Evolutionary conservation across 2,329 filamentous ascomycete species (phyloP).

Genomic region (Botrytis fragariae): DNA sequence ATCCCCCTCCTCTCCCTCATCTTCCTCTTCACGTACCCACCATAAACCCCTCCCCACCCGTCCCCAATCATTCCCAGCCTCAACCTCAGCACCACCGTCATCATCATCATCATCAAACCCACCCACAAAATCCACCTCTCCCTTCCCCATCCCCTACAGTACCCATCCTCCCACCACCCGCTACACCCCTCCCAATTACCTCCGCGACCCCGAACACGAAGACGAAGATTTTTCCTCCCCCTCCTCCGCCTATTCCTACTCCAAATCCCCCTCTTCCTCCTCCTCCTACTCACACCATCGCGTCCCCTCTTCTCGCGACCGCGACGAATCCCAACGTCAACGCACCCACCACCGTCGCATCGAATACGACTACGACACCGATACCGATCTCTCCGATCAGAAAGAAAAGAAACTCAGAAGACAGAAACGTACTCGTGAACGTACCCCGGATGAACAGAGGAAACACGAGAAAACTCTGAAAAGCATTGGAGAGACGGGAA

Average conservation of each 20-base stretch:
- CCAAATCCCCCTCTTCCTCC: neutral
- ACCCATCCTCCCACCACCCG: neutral
- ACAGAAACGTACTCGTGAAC: neutral
- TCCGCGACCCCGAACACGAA: conserved; percentile 17
- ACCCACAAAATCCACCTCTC: neutral
- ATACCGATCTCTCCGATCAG: neutral
- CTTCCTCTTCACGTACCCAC: neutral
- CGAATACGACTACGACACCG: conserved; percentile 13
- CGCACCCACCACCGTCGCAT: neutral
- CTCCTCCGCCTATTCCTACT: neutral
- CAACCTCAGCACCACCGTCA: neutral
- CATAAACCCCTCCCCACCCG: neutral
- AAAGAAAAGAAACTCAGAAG: neutral
- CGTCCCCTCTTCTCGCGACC: neutral
- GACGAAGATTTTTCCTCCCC: conserved; percentile 18
- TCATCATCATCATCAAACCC: neutral
- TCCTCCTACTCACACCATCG: neutral
- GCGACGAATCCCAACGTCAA: neutral
- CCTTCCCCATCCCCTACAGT: neutral
- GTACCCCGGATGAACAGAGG: neutral
- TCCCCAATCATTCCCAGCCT: neutral
- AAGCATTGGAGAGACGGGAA: neutral
- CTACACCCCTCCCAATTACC: neutral
- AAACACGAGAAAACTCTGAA: conserved; percentile 10
- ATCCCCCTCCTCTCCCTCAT: neutral